Percentiles rank a stretch among this genome's conserved stretches.
These are phyloP conservation scores for Fusarium tjaetaba DNA, from an alignment of 2,329 filamentous ascomycete genomes.

Conservation along the genomic window DNA sequence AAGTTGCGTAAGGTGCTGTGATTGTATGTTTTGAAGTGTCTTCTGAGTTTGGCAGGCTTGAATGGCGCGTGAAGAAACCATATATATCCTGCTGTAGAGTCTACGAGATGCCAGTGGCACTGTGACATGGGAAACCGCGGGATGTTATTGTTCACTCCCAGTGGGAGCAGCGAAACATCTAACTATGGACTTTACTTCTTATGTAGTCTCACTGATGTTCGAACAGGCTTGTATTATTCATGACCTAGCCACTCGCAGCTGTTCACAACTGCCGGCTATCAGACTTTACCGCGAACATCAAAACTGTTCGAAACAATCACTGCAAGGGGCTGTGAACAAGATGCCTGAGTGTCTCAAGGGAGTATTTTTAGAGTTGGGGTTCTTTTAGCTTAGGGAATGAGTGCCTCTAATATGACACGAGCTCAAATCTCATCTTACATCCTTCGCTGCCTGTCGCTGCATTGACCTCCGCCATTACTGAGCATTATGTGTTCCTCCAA, in stretches of 20 bases:
- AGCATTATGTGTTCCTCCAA: neutral
- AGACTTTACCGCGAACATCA: no score
- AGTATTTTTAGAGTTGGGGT: fast-evolving
- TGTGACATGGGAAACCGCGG: fast-evolving
- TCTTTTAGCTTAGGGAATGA: fast-evolving
- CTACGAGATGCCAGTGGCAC: neutral
- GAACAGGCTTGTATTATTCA: no score
- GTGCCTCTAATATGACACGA: fast-evolving
- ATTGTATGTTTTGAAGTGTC: fast-evolving
- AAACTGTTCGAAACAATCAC: no score
- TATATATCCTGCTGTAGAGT: neutral
- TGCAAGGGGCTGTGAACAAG: no score
- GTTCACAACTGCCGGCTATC: no score
- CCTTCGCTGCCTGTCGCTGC: fast-evolving
- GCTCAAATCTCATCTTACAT: fast-evolving
- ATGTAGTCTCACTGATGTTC: no score
- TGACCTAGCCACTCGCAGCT: no score
- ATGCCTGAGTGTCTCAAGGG: no score
- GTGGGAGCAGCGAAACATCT: no score
- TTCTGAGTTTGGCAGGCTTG: no score
- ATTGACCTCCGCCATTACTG: neutral
- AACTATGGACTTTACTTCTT: no score
- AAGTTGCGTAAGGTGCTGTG: fast-evolving
- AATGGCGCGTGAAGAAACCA: no score
- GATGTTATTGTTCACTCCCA: fast-evolving